Conservation (phyloP, 306 rosid genomes). For the Cicer yamashitae region DNA sequence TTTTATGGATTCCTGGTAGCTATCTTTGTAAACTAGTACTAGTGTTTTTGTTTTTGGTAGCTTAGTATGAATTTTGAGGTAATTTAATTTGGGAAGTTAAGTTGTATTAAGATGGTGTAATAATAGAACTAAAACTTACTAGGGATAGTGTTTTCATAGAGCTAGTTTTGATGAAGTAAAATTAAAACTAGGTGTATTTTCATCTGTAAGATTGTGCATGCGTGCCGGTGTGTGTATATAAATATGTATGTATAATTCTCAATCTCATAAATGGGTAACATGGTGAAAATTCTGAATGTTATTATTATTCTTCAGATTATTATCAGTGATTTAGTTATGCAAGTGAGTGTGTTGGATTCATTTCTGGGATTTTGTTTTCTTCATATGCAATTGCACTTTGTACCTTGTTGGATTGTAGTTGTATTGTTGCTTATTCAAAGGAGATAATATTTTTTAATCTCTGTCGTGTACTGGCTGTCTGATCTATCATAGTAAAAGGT, state of each 20-base stretch:
- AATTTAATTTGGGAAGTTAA: slow-evolving; percentile 49
- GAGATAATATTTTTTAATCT: slow-evolving; percentile 6
- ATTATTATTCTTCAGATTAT: slow-evolving; percentile 31
- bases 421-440: background rate
- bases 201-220: slow-evolving; percentile 40
- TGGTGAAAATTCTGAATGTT: slow-evolving; percentile 35
- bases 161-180: slow-evolving; percentile 38
- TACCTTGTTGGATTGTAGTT: background rate
- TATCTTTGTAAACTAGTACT: slow-evolving; percentile 51
- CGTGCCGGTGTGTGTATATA: background rate
- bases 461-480: slow-evolving; percentile 13
- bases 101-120: slow-evolving; percentile 40
- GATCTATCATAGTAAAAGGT: slow-evolving; percentile 5
- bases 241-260: background rate
- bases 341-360: background rate
- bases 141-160: slow-evolving; percentile 43
- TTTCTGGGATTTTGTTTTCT: slow-evolving; percentile 14
- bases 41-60: slow-evolving; percentile 39
- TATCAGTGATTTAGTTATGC: background rate
- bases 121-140: slow-evolving; percentile 43
- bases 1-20: slow-evolving; percentile 64
- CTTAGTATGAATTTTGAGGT: slow-evolving; percentile 51
- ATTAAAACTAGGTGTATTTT: slow-evolving; percentile 37
- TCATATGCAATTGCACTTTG: slow-evolving; percentile 1
- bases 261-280: slow-evolving; percentile 45